Conservation (phyloP, 2,329 filamentous ascomycete genomes). For the Botryotinia globosa region DNA sequence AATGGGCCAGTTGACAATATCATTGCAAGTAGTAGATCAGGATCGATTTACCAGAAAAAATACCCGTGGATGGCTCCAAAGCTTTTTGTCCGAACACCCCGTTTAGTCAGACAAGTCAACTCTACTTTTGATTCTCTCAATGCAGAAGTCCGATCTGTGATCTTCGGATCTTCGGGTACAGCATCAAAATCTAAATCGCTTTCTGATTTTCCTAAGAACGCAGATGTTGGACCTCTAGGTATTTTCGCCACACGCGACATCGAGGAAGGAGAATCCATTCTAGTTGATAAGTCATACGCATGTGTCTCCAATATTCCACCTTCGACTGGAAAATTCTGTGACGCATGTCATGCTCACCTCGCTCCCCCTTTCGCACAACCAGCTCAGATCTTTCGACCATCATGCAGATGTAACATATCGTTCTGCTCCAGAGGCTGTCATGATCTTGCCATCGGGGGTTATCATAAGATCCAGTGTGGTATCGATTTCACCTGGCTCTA, state of each 20-base stretch:
- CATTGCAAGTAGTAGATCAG: conserved; percentile 11
- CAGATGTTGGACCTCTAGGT: conserved; percentile 34
- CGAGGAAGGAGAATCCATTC: conserved; percentile 27
- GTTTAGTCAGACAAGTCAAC: conserved; percentile 29
- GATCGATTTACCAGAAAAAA: conserved; percentile 30
- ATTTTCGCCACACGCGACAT: conserved; percentile 34
- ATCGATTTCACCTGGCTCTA: conserved; percentile 32
- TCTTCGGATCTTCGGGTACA: conserved; percentile 22
- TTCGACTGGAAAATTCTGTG: conserved; percentile 27
- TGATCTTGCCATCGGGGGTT: conserved; percentile 25
- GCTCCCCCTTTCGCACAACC: conserved; percentile 22
- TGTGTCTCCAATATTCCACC: conserved; percentile 25
- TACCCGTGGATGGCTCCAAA: conserved; percentile 35
- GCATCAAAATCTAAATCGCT: not conserved
- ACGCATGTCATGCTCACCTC: conserved; percentile 32
- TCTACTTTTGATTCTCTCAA: not conserved
- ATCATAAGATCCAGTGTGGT: conserved; percentile 32
- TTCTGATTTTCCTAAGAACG: not conserved
- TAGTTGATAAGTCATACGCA: conserved; percentile 29
- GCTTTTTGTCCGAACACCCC: conserved; percentile 26
- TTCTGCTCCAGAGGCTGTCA: conserved; percentile 33
- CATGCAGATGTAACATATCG: conserved; percentile 29
- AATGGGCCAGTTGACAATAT: conserved; percentile 6
- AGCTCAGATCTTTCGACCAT: conserved; percentile 8
- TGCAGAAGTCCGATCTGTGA: conserved; percentile 25